Conservation (phyloP, 257 asterid genomes). For the Fraxinus excelsior region DNA sequence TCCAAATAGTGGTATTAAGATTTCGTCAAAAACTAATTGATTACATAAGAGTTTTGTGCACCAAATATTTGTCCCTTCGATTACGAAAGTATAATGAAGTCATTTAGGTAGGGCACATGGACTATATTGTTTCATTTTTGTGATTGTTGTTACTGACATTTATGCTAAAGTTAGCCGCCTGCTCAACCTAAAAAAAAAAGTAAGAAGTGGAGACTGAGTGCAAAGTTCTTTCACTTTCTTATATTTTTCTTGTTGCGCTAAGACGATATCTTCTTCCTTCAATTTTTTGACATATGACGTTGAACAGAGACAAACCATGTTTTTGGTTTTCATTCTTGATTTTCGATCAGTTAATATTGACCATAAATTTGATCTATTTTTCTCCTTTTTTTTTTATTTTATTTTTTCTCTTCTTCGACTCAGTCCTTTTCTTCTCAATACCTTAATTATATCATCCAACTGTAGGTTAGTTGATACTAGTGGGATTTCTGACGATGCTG, state of each 20-base stretch:
- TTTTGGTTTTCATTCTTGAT: not conserved
- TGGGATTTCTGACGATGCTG: not conserved
- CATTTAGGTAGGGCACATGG: too few species aligned
- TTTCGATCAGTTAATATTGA: not conserved
- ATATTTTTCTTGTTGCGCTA: not conserved
- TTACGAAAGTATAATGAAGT: too few species aligned
- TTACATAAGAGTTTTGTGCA: not conserved
- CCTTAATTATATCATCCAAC: not conserved
- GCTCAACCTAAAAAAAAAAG: too few species aligned
- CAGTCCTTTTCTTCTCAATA: not conserved
- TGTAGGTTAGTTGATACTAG: slow-evolving; percentile 1
- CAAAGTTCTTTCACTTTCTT: too few species aligned
- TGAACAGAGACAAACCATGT: not conserved
- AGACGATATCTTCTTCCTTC: not conserved
- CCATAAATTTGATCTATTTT: not conserved
- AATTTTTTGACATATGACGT: too few species aligned
- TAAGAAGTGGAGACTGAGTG: too few species aligned
- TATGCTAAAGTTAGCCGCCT: too few species aligned
- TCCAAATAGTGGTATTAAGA: not conserved
- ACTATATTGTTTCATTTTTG: too few species aligned
- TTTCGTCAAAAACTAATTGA: not conserved
- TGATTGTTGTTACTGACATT: too few species aligned
- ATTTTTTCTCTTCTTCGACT: not conserved
- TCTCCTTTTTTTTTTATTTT: not conserved
- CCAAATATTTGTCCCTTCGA: not conserved